Evolutionary conservation across 2,329 filamentous ascomycete species (phyloP), one percentile per base, ranked within the genome.

Genomic region (Dothistroma septosporum): DNA sequence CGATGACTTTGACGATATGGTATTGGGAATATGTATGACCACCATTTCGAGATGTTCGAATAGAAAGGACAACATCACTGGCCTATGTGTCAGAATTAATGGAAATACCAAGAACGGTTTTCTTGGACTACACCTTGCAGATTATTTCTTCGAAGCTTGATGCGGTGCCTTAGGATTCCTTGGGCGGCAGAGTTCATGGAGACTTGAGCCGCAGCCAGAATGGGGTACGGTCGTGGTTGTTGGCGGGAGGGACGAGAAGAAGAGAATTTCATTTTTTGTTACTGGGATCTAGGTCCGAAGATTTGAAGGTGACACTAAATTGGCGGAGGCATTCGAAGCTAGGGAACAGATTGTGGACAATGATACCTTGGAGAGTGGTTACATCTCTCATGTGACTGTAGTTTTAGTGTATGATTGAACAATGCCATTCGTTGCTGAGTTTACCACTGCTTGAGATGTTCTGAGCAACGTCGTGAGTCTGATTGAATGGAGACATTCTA

Each of bases 391-490:
- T 44, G 41, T n/a, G 19, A 44, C 41, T 44, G 41, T 44, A 44
- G 19, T 19, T 9, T 16, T 44, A 44, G 19, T 4, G 41, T n/a
- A 7, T 19, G 16, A 14, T 44, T 37, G 10, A 37, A 28, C 2
- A 37, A 37, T 37, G 14, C 33, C 33, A 37, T 37, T 37, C 33
- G 33, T 37, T 37, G 14, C 7, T 37, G 10, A 11, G 14, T 2
- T 37, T 9, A 37, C 24, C 24, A 28, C 24, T 28, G 24, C 24
- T 6, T 37, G 4, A 37, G 33, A 11, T 37, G 3, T 37, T 16
- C 33, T 11, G 58, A 64, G 44, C 62, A 58, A 33, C 61, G 65
- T 14, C 14, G 33, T 37, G 33, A 11, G 7, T 11, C 3, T 37
- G 33, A 37, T 9, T 11, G 4, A 37, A 16, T 37, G 33, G 33